Percentiles rank a stretch among this genome's conserved stretches.
Evolutionary conservation across 179 eudicot genomes (phyloP).

Genomic region (Spergularia azorica): DNA sequence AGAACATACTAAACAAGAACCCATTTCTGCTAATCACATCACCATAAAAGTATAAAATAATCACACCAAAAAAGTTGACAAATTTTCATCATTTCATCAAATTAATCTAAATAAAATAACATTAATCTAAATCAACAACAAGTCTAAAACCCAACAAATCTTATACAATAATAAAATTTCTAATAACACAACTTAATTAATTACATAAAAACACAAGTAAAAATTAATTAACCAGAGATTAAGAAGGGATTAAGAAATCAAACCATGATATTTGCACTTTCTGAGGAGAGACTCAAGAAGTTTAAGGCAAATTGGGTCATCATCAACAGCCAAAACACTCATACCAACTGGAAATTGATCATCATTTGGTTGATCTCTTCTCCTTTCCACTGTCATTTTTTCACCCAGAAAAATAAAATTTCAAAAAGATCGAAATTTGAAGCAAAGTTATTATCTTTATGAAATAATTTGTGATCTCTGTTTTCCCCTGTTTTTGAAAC

Average conservation of each 20-base stretch:
- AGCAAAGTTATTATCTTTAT: conserved; percentile 19
- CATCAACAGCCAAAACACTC: conserved; percentile 98
- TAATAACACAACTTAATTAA: background rate
- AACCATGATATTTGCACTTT: conserved; percentile 89
- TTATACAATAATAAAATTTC: background rate
- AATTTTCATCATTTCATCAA: conserved; percentile 7
- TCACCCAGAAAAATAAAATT: background rate
- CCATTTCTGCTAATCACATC: conserved; percentile 12
- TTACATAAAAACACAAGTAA: background rate
- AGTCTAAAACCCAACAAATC: no score
- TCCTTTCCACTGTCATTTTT: conserved; percentile 51
- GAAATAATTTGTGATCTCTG: conserved; percentile 23
- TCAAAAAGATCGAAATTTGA: background rate
- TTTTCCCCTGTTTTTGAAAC: conserved; percentile 31
- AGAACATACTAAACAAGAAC: background rate
- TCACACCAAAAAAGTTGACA: background rate
- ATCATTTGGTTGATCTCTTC: conserved; percentile 24
- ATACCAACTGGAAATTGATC: conserved; percentile 83
- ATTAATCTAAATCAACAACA: background rate
- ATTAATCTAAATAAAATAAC: background rate
- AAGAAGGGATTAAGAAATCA: conserved; percentile 15
- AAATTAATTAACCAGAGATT: background rate
- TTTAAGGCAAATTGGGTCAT: conserved; percentile 74
- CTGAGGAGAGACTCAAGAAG: conserved; percentile 62
- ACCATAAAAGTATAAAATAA: no score